A percentile compares a stretch with the other conserved stretches of the same genome.
Conservation (phyloP, 306 rosid species). For the Pueraria montana region DNA sequence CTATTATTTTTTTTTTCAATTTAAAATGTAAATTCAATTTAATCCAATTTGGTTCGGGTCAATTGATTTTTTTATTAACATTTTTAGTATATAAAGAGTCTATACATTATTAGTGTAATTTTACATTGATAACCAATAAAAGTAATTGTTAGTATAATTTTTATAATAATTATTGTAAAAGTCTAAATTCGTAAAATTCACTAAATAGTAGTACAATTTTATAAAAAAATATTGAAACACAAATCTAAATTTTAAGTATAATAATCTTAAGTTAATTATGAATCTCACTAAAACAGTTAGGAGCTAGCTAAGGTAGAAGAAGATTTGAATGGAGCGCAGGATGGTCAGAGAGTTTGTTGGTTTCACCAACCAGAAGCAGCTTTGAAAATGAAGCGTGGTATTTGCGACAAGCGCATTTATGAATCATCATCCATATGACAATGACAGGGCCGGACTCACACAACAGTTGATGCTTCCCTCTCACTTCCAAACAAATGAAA, state of each 20-base stretch:
- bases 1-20: too few species aligned
- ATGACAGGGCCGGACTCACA: neutral
- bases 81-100: too few species aligned
- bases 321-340: neutral
- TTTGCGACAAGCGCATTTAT: neutral
- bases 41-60: too few species aligned
- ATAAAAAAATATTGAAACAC: neutral
- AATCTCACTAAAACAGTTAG: too few species aligned
- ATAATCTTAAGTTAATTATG: neutral
- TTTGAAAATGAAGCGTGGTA: neutral
- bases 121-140: too few species aligned
- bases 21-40: too few species aligned
- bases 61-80: too few species aligned
- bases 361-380: neutral
- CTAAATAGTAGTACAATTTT: neutral
- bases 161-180: too few species aligned
- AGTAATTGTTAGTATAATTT: too few species aligned
- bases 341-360: conserved; percentile 21
- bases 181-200: neutral
- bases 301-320: neutral
- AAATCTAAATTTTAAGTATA: neutral
- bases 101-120: too few species aligned
- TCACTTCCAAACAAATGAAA: neutral
- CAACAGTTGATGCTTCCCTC: neutral
- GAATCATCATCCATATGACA: neutral